Base-by-base conservation (phyloP, 306 rosid species). In the Glycine tomentella region DNA sequence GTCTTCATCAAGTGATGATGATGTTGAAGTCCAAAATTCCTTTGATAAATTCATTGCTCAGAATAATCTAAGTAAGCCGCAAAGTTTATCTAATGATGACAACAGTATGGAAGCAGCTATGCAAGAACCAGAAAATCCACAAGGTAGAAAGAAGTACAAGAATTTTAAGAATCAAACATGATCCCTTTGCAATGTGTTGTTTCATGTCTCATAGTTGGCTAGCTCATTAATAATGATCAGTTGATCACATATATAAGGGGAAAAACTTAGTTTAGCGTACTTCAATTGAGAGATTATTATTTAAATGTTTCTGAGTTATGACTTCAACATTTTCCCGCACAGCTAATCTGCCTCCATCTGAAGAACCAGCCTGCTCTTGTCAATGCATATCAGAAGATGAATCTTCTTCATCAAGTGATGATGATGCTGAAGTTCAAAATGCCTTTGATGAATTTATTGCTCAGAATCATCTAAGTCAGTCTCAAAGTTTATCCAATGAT, bases 121-220 rank as follows among this genome's bases (percentile, higher is more conserved):
- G 55, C 81, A 80, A 79, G 86, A 87, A 74, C 78, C 53, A 51
- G 85, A 78, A 11, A 58, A 76, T 46, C 49, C 62, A 45, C 59
- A 69, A 87, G 97, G 97, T 92, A 91, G 79, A 65, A 63, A 34
- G 48, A 71, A 79, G 69, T 73, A 12, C 85, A 84, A 73, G 72
- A 38, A 50, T 69, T 62, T 70, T 70, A 70, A 49, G 15, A 40
- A 70, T 70, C 9, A 49, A 70, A 70, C 25, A 70, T 25, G 49
- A 13, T 70, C 59, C 20, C 45, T 70, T 20, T 70, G 75, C 75
- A 70, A 12, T 46, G 9, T 56, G 42, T 58, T 14, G 33, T 34
- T 75, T 81, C 53, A 36, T 64, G 51, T 57, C 46, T 59, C 31
- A 7, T 46, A 49, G 72, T 79, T 57, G 44, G 31, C 51, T 75